Evolutionary conservation across 1,139 yeast genomes (phyloP), one percentile per base, ranked within the genome.

Genomic region (Debaryomycetaceae sp.): DNA sequence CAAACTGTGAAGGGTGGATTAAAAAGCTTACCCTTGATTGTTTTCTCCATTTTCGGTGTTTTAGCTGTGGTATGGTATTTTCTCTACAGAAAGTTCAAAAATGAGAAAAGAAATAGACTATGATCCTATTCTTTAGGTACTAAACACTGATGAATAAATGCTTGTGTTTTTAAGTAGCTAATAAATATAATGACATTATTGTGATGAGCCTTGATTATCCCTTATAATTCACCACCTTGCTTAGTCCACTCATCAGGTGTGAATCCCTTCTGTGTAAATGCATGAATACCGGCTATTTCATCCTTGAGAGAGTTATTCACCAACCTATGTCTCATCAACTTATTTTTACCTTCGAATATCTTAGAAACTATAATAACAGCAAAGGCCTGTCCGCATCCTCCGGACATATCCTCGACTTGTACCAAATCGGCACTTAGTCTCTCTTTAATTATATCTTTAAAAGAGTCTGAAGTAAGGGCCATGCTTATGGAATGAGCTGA

Each of bases 311-410:
- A 81, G 31, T 63, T 71, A 61, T 94, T 92, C 36, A 94, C 96
- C 51, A 89, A 57, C 47, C 98, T 73, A 53, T 89, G 96, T 57
- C 98, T 78, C 70, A 83, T 79, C 42, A 92, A 70, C 59, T 87
- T 87, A 64, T 88, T 88, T 65, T 89, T 87, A 22, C 95, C 95
- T 45, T 71, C 64, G 61, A 92, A 92, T 31, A 73, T 35, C 5
- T 59, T 50, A 9, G 92, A 83, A 15, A 92, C 97, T 18, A 94
- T 91, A 3, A 87, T 77, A 31, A 89, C 88, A 5, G 88, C 91
- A 63, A 83, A 85, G 4, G 94, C 92, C 56, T 85, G 94, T 4
- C 95, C 95, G 58, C 95, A 85, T 0, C 95, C 95, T 6, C 95
- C 89, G 31, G 87, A 81, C 77, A 83, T 79, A 45, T 79, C 84